Conservation (phyloP, 2,329 filamentous ascomycete species). For the Penicillium sp. region DNA sequence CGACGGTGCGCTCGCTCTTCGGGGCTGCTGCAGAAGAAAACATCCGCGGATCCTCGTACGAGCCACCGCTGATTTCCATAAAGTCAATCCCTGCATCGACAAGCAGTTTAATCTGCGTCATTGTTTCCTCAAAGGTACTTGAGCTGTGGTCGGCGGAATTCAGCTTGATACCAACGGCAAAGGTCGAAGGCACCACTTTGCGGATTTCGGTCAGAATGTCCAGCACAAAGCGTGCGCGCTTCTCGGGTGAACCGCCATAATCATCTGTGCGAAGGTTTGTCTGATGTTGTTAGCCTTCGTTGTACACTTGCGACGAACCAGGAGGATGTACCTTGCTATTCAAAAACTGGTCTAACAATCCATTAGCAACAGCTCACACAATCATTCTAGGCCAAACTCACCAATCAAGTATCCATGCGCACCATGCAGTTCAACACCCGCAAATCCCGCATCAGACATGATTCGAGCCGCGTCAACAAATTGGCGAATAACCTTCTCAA, state of each 20-base stretch:
- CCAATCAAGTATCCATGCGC: constrained; percentile 49
- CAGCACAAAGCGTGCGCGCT: constrained; percentile 44
- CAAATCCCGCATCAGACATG: constrained; percentile 47
- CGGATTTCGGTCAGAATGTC: constrained; percentile 43
- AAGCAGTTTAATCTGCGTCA: constrained; percentile 53
- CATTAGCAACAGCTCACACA: too few relatives aligned
- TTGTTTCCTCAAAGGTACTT: constrained; percentile 43
- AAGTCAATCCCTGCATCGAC: constrained; percentile 53
- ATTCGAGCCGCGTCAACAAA: constrained; percentile 52
- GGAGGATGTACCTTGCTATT: constrained; percentile 29
- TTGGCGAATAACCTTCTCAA: constrained; percentile 47
- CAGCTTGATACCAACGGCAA: constrained; percentile 47
- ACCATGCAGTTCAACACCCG: constrained; percentile 51
- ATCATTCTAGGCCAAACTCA: constrained; percentile 6
- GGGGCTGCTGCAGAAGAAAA: constrained; percentile 22
- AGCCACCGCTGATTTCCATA: constrained; percentile 62
- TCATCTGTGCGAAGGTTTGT: constrained; percentile 46
- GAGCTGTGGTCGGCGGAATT: constrained; percentile 47
- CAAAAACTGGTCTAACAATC: constrained; percentile 33
- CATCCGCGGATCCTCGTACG: constrained; percentile 50
- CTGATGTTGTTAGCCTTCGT: constrained; percentile 14
- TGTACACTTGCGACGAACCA: background rate
- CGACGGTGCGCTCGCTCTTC: constrained; percentile 38
- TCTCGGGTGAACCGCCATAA: constrained; percentile 45
- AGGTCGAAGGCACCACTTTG: constrained; percentile 38